A percentile compares a stretch with the other conserved stretches of the same genome.
Evolutionary conservation across 345 rosid genomes (phyloP).

Genomic region (Corchorus capsularis): DNA sequence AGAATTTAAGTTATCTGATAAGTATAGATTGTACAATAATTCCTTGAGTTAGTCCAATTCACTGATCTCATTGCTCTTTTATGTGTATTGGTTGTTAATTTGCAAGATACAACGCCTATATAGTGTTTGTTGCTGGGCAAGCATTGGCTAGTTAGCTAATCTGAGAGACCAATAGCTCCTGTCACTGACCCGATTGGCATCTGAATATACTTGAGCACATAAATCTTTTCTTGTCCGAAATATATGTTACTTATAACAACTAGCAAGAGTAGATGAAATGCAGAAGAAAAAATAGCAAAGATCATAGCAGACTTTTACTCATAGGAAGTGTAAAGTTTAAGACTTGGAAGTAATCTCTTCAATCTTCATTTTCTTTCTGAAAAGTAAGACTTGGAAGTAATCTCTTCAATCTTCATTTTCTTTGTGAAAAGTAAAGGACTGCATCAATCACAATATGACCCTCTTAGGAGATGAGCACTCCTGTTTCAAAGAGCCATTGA

Average conservation of each 20-base stretch:
- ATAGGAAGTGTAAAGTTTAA: background rate
- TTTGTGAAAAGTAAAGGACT: background rate
- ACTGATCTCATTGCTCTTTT: background rate
- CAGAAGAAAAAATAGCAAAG: background rate
- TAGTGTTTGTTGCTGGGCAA: background rate
- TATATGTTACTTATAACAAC: background rate
- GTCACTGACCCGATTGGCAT: background rate
- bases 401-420: background rate
- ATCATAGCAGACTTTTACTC: background rate
- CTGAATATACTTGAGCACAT: background rate
- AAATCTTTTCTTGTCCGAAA: background rate
- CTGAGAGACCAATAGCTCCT: background rate
- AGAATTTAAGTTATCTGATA: background rate
- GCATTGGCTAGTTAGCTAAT: background rate
- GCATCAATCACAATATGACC: background rate
- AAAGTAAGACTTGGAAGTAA: background rate
- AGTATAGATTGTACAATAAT: background rate
- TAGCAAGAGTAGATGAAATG: background rate
- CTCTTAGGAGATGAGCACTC: background rate
- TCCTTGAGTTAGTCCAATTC: background rate
- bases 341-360: background rate
- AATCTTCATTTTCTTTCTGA: background rate
- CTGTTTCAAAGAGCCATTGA: background rate
- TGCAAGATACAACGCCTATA: background rate
- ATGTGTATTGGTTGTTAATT: background rate